Conservation (phyloP, 2,329 filamentous ascomycete species). For the Calonectria pteridis region DNA sequence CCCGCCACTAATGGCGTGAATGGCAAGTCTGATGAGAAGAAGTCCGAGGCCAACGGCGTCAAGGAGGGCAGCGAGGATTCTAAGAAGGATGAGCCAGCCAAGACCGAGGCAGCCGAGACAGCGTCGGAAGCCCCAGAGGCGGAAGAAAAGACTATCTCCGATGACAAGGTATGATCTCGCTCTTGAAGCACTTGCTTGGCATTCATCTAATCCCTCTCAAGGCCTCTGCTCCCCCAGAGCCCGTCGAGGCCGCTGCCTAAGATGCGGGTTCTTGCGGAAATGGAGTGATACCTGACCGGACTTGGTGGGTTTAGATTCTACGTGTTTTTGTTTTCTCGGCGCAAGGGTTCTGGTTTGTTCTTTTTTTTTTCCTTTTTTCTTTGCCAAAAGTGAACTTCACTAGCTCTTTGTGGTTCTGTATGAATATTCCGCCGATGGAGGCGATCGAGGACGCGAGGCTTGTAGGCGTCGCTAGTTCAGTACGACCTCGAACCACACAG, state of each 20-base stretch:
- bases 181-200: not conserved
- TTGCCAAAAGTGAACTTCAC: constrained; percentile 43
- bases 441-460: constrained; percentile 34
- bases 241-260: constrained; percentile 54
- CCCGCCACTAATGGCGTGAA: constrained; percentile 63
- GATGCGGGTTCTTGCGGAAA: not conserved
- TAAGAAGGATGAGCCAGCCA: constrained; percentile 50
- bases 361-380: constrained; percentile 40
- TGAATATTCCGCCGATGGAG: constrained; percentile 41
- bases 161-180: constrained; percentile 52
- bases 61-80: constrained; percentile 55
- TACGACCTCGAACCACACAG: constrained; percentile 28
- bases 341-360: constrained; percentile 43
- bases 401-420: constrained; percentile 43
- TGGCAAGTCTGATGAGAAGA: constrained; percentile 58
- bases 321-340: constrained; percentile 38
- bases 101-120: constrained; percentile 30
- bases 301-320: constrained; percentile 39
- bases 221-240: constrained; percentile 48
- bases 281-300: constrained; percentile 18
- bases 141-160: constrained; percentile 45
- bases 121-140: constrained; percentile 18
- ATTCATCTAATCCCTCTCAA: constrained; percentile 32
- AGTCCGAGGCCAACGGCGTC: constrained; percentile 54
- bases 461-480: constrained; percentile 27